Percentiles rank a stretch among this genome's conserved stretches.
These are phyloP conservation scores for Xylariaceae sp. DNA, from an alignment of 2,329 filamentous ascomycete genomes.

Conservation along the genomic window DNA sequence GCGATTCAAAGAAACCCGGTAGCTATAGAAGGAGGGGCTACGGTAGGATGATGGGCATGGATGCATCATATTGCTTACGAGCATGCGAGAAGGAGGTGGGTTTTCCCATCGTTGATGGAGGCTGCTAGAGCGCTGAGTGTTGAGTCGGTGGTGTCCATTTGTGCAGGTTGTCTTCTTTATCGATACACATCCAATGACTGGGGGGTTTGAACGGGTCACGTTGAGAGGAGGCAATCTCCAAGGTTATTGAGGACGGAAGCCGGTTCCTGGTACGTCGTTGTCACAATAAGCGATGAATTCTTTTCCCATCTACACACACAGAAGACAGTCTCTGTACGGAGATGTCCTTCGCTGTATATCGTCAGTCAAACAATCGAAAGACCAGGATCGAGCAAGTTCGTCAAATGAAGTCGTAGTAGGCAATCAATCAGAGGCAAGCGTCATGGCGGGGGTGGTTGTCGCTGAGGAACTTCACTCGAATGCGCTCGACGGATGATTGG, in stretches of 20 bases:
- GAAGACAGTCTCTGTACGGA: no score
- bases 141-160: slow-evolving; percentile 19
- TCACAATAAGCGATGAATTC: no score
- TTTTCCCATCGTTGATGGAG: slow-evolving; percentile 43
- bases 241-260: no score
- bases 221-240: slow-evolving; percentile 23
- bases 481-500: slow-evolving; percentile 21
- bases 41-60: no score
- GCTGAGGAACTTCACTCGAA: slow-evolving; percentile 1
- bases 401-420: not conserved
- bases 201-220: no score
- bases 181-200: no score
- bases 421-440: not conserved
- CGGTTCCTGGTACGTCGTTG: no score
- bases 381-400: not conserved
- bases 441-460: slow-evolving; percentile 12
- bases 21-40: no score
- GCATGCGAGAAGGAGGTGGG: slow-evolving; percentile 59
- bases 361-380: not conserved
- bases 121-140: slow-evolving; percentile 28
- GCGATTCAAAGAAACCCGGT: not conserved
- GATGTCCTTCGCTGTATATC: no score
- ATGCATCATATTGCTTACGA: slow-evolving; percentile 31
- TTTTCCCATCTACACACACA: no score
- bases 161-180: not conserved